Evolutionary conservation across 2,329 filamentous ascomycete genomes (phyloP).

Genomic region (Aspergillus uvarum): DNA sequence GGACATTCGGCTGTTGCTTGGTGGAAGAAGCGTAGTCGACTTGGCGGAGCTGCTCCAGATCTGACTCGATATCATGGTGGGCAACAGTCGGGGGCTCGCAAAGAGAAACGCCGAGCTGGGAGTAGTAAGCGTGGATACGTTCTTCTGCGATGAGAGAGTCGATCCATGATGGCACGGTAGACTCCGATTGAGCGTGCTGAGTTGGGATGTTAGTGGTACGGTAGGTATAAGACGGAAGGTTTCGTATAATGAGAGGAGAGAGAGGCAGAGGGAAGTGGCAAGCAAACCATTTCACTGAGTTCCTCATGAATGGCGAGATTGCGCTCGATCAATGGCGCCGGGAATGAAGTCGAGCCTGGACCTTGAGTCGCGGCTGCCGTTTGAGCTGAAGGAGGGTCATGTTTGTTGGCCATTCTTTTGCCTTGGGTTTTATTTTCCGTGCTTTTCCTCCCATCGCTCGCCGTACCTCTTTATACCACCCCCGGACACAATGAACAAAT

Average conservation of each 20-base stretch:
- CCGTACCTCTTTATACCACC: background rate
- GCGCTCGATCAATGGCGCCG: background rate
- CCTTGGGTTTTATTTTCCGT: background rate
- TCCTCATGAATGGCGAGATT: conserved; percentile 9
- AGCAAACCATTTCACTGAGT: background rate
- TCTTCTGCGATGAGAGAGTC: conserved; percentile 22
- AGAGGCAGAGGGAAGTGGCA: too few species aligned
- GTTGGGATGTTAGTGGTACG: background rate
- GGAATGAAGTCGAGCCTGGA: background rate
- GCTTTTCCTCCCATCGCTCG: background rate
- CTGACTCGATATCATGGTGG: conserved; percentile 9
- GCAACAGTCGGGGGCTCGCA: background rate
- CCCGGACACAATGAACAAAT: background rate
- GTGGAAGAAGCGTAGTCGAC: background rate
- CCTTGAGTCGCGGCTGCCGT: background rate
- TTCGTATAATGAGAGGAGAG: background rate
- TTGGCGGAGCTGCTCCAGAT: conserved; percentile 5
- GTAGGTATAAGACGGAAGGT: background rate
- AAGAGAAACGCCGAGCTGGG: conserved; percentile 5
- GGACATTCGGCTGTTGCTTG: background rate
- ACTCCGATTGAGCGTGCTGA: background rate
- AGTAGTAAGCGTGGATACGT: conserved; percentile 16
- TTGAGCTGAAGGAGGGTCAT: too few species aligned
- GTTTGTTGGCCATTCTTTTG: background rate
- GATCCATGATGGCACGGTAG: conserved; percentile 13